Conservation (phyloP, 2,329 filamentous ascomycete genomes). For the Clonostachys byssicola region DNA sequence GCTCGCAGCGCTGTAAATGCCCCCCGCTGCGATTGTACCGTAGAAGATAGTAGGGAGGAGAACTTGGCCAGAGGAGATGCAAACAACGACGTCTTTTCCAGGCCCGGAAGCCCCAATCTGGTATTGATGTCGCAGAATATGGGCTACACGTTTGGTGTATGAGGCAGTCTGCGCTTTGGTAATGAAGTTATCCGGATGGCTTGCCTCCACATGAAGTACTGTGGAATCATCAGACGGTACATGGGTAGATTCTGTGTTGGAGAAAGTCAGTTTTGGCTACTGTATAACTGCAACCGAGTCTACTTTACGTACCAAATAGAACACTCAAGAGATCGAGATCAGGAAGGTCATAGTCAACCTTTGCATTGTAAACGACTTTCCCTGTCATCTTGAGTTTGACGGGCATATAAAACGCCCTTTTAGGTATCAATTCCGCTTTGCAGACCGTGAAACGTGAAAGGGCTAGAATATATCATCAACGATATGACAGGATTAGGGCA, state of each 20-base stretch:
- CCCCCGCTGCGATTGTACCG: conserved; percentile 52
- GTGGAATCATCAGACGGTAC: conserved; percentile 35
- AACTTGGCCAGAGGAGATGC: conserved; percentile 51
- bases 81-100: conserved; percentile 48
- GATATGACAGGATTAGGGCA: too few species aligned
- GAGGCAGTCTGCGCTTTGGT: conserved; percentile 45
- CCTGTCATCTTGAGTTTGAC: too few species aligned
- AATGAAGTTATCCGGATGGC: conserved; percentile 42
- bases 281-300: background rate
- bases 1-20: conserved; percentile 52
- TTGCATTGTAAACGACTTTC: conserved; percentile 18
- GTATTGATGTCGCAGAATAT: conserved; percentile 47
- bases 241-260: conserved; percentile 18
- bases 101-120: conserved; percentile 33
- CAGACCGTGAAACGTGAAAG: too few species aligned
- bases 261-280: background rate
- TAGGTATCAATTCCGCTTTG: too few species aligned
- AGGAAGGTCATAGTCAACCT: conserved; percentile 22
- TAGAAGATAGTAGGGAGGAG: conserved; percentile 50
- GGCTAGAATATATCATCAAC: too few species aligned
- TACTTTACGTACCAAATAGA: conserved; percentile 28
- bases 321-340: conserved; percentile 34
- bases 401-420: too few species aligned
- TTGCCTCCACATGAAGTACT: conserved; percentile 52
- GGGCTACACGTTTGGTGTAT: conserved; percentile 48